Evolutionary conservation across 768 basidiomycete species (phyloP).

Genomic region (Podaxis pistillaris): DNA sequence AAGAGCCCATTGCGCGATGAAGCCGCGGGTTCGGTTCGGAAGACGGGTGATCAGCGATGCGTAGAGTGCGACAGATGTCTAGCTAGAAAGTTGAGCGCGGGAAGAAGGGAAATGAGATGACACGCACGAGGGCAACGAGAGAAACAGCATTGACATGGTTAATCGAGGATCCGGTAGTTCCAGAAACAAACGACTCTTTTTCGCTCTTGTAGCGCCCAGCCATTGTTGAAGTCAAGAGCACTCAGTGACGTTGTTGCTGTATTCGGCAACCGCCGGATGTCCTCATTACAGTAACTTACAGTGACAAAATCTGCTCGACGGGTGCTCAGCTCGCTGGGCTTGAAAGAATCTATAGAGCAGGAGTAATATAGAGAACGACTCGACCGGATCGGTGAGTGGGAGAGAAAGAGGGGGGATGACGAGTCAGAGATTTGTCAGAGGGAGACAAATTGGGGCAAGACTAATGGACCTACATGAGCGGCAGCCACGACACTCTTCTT

Average conservation of each 20-base stretch:
- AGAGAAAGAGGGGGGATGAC: constrained; percentile 25
- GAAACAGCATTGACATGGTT: constrained; percentile 68
- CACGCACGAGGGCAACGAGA: constrained; percentile 31
- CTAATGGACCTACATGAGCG: background rate
- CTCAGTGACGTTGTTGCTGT: background rate
- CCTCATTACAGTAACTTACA: background rate
- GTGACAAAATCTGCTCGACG: constrained; percentile 16
- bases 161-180: constrained; percentile 68
- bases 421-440: constrained; percentile 16
- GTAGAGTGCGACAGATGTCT: constrained; percentile 77
- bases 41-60: constrained; percentile 55
- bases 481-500: background rate
- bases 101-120: background rate
- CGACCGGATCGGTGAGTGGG: constrained; percentile 34
- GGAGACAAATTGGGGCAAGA: background rate
- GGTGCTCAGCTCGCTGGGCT: constrained; percentile 35
- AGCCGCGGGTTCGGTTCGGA: constrained; percentile 34
- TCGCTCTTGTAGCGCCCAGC: constrained; percentile 61
- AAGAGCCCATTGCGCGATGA: constrained; percentile 56
- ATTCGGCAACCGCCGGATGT: background rate
- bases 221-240: background rate
- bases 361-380: no score
- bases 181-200: constrained; percentile 84
- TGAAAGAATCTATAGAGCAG: no score
- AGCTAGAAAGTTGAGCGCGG: background rate